A percentile compares a stretch with the other conserved stretches of the same genome.
These are phyloP conservation scores for Sporothrix mexicana DNA, from an alignment of 2,329 filamentous ascomycete species.

Conservation along the genomic window DNA sequence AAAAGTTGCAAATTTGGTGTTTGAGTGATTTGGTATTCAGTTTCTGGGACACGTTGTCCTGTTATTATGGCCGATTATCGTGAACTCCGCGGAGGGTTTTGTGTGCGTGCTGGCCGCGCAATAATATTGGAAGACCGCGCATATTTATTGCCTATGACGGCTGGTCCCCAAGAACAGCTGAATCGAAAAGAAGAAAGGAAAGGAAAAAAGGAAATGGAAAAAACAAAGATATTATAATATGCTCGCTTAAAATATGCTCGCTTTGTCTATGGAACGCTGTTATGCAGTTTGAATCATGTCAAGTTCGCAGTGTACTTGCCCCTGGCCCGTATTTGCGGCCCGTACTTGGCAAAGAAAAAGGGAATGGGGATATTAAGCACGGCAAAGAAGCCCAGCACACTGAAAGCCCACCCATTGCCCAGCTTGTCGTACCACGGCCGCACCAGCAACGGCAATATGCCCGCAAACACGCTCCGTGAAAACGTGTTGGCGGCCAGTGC, in stretches of 20 bases:
- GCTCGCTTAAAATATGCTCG: no score
- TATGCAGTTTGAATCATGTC: not conserved
- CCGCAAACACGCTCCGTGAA: conserved; percentile 61
- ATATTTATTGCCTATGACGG: no score
- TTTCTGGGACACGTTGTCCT: no score
- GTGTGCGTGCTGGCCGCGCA: no score
- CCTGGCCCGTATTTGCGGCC: not conserved
- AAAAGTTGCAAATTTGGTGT: no score
- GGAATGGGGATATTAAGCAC: conserved; percentile 58
- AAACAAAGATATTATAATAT: no score
- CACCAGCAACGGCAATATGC: conserved; percentile 64
- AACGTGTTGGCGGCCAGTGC: conserved; percentile 70
- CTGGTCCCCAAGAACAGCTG: no score
- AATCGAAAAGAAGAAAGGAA: no score
- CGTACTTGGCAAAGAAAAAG: conserved; percentile 46
- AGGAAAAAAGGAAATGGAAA: no score
- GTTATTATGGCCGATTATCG: not conserved
- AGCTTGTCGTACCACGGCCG: conserved; percentile 64
- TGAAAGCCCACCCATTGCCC: conserved; percentile 65
- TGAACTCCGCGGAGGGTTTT: not conserved
- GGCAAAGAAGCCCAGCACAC: conserved; percentile 54
- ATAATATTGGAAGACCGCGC: not conserved
- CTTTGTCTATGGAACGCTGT: not conserved
- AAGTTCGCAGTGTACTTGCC: conserved; percentile 9
- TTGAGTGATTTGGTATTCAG: no score